Percentiles rank a stretch among this genome's conserved stretches.
phyloP scores from a whole-genome alignment of 257 asterid genomes.

The Petrea volubilis region DNA sequence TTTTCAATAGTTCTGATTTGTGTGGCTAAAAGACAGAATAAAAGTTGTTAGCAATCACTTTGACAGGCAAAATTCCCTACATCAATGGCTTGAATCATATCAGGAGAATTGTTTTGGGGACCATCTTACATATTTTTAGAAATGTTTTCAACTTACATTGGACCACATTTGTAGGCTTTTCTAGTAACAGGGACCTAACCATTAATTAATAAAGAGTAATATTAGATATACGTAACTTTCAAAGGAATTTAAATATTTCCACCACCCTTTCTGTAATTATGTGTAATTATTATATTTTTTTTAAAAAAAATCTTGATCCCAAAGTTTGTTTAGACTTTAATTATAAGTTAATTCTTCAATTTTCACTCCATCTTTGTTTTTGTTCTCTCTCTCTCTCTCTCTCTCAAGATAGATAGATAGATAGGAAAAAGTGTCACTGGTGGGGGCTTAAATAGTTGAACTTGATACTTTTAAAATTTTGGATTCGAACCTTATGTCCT shows the following conservation, averaged over 20 bases:
- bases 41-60: conserved; percentile 15
- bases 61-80: conserved; percentile 33
- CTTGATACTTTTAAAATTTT: too few relatives aligned
- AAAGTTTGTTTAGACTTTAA: too few relatives aligned
- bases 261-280: background rate
- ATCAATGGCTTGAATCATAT: conserved; percentile 43
- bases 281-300: too few relatives aligned
- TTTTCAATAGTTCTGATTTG: conserved; percentile 35
- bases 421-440: too few relatives aligned
- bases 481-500: too few relatives aligned
- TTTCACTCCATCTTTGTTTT: too few relatives aligned
- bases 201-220: background rate
- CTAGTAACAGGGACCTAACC: conserved; percentile 1
- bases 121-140: conserved; percentile 10
- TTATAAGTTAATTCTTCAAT: too few relatives aligned
- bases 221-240: background rate
- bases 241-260: background rate
- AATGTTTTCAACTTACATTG: conserved; percentile 12
- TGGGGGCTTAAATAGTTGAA: too few relatives aligned
- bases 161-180: conserved; percentile 40
- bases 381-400: too few relatives aligned
- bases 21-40: conserved; percentile 12
- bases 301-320: too few relatives aligned
- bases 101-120: conserved; percentile 25
- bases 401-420: too few relatives aligned